Conservation (phyloP, 2,329 filamentous ascomycete genomes). For the Acephala macrosclerotiorum region DNA sequence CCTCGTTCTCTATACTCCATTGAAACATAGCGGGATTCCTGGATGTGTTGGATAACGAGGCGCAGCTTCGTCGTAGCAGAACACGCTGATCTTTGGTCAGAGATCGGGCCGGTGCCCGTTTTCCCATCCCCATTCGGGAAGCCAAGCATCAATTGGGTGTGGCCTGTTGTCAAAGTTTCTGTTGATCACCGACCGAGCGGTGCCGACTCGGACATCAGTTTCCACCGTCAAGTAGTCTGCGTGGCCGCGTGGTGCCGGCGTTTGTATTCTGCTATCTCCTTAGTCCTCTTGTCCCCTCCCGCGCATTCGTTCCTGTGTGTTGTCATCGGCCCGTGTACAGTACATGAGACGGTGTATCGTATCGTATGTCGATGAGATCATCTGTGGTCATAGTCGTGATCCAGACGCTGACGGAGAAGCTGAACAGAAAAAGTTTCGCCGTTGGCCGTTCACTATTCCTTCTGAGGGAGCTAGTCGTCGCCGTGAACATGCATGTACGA, state of each 20-base stretch:
- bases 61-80: background rate
- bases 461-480: background rate
- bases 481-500: background rate
- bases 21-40: background rate
- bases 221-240: background rate
- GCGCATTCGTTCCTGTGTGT: background rate
- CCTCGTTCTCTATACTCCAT: background rate
- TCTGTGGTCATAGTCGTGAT: background rate
- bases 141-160: background rate
- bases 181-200: slow-evolving; percentile 7
- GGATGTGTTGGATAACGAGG: slow-evolving; percentile 3
- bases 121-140: background rate
- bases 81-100: background rate
- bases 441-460: background rate
- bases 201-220: slow-evolving; percentile 8
- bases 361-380: background rate
- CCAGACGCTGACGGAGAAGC: background rate
- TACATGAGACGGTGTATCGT: background rate
- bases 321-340: background rate
- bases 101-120: background rate
- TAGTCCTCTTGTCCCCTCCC: background rate
- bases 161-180: background rate
- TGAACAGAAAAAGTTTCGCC: background rate
- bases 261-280: background rate
- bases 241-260: background rate